These are phyloP conservation scores for Starmerella gropengiesseri DNA, from an alignment of 805 yeast genomes.

Conservation along the genomic window DNA sequence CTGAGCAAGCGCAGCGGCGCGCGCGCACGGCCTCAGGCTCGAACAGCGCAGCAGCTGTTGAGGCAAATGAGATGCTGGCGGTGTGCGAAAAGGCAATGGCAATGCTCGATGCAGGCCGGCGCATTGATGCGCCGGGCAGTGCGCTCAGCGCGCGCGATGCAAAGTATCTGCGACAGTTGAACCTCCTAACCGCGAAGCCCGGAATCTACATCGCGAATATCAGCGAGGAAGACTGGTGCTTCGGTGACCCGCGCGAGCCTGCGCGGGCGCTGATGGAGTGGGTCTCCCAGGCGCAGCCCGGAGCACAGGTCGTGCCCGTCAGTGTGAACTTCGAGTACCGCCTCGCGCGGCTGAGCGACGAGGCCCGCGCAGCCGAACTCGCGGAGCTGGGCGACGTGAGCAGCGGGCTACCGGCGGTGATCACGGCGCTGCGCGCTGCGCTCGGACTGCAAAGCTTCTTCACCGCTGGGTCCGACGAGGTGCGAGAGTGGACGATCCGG, in stretches of 20 bases:
- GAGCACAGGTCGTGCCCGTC: slow-evolving; percentile 57
- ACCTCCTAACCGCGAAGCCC: slow-evolving; percentile 81
- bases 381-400: slow-evolving; percentile 23
- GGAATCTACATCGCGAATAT: slow-evolving; percentile 66
- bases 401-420: slow-evolving; percentile 53
- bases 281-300: slow-evolving; percentile 52
- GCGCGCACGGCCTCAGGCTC: slow-evolving; percentile 23
- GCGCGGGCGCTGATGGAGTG: slow-evolving; percentile 45
- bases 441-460: slow-evolving; percentile 69
- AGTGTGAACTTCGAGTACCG: slow-evolving; percentile 57
- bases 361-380: slow-evolving; percentile 26
- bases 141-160: slow-evolving; percentile 44
- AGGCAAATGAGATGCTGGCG: slow-evolving; percentile 33
- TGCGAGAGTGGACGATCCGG: slow-evolving; percentile 80
- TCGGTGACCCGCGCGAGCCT: slow-evolving; percentile 37
- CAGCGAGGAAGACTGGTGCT: slow-evolving; percentile 53
- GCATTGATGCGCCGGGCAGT: slow-evolving; percentile 40
- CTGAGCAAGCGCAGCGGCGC: slow-evolving; percentile 41
- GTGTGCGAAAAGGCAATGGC: slow-evolving; percentile 32
- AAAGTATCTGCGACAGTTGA: slow-evolving; percentile 43
- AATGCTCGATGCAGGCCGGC: slow-evolving; percentile 51
- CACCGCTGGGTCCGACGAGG: slow-evolving; percentile 73
- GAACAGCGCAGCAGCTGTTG: slow-evolving; percentile 29
- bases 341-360: slow-evolving; percentile 39
- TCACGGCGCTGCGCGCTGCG: slow-evolving; percentile 53